Evolutionary conservation across 805 yeast genomes (phyloP), one percentile per base, ranked within the genome.

Genomic region (Ascoidea asiatica): DNA sequence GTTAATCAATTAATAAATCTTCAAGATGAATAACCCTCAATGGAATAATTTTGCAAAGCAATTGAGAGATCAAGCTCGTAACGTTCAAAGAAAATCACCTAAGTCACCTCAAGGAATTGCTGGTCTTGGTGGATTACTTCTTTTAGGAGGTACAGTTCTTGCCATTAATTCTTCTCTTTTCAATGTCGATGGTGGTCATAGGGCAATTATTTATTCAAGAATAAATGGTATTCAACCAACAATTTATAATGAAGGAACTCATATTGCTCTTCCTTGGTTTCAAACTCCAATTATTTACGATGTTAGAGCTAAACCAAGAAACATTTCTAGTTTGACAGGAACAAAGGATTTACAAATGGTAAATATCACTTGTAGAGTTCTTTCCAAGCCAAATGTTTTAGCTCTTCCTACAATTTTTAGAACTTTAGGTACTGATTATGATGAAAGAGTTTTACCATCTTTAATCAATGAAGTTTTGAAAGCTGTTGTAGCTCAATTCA

Each of bases 281-380:
- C 97, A 92, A 64, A 82, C 86, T 42, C 96, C 98, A 38, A 72
- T 88, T 42, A 76, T 88, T 43, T 92, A 83, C 63, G 97, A 92
- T 60, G 95, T 92, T 48, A 78, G 98, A 57, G 97, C 98, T 41
- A 90, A 87, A 61, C 98, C 98, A 48, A 79, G 97, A 65, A 88
- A 88, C 54, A 94, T 92, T 49, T 85, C 97, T 13, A 86, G 96
- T 21, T 73, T 94, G 56, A 92, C 98, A 1, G 98, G 98, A 52
- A 92, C 98, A 19, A 92, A 92, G 67, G 98, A 92, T 66, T 73
- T 92, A 60, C 98, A 92, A 69, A 92, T 92, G 98, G 98, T 92
- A 42, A 92, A 88, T 64, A 90, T 92, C 59, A 90, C 97, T n/a
- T 92, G 98, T 64, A 81, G 98, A 69, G 98, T 92, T 21, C 74